phyloP scores from a whole-genome alignment of 83 land plant species.

The Picea mariana region DNA sequence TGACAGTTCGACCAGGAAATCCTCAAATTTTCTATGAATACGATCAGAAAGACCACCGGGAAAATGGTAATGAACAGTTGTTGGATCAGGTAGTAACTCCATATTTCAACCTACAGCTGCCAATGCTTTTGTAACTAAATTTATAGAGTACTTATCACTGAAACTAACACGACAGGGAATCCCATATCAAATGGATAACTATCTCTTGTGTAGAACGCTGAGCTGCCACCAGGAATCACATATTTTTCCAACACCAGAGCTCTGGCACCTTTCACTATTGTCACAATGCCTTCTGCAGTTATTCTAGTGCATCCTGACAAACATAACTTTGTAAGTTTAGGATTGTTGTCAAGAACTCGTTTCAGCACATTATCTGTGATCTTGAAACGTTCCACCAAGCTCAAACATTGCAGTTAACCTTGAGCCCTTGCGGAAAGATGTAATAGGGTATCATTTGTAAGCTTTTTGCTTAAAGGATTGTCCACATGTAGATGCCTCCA shows the following conservation, averaged over 20 bases:
- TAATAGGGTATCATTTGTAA: conserved; percentile 63
- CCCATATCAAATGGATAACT: too few relatives aligned
- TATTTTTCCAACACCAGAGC: too few relatives aligned
- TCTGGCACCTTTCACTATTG: too few relatives aligned
- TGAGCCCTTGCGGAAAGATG: conserved; percentile 51
- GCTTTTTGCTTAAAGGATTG: conserved; percentile 35
- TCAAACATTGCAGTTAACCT: conserved; percentile 56
- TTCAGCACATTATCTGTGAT: conserved; percentile 60
- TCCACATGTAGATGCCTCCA: conserved; percentile 55
- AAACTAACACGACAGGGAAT: too few relatives aligned
- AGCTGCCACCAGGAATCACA: too few relatives aligned
- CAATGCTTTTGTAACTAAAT: too few relatives aligned
- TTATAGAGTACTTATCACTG: too few relatives aligned
- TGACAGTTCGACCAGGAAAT: conserved; percentile 77
- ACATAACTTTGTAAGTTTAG: conserved; percentile 37
- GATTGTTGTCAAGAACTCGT: conserved; percentile 51
- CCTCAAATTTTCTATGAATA: conserved; percentile 76
- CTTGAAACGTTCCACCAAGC: conserved; percentile 43
- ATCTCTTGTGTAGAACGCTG: too few relatives aligned
- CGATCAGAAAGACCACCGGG: conserved; percentile 79
- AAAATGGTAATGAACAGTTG: conserved; percentile 86
- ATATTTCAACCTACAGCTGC: too few relatives aligned
- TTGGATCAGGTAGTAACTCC: too few relatives aligned
- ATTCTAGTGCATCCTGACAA: too few relatives aligned
- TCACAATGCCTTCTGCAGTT: too few relatives aligned